Evolutionary conservation across 805 yeast genomes (phyloP).

Genomic region (Lipomyces japonicus): DNA sequence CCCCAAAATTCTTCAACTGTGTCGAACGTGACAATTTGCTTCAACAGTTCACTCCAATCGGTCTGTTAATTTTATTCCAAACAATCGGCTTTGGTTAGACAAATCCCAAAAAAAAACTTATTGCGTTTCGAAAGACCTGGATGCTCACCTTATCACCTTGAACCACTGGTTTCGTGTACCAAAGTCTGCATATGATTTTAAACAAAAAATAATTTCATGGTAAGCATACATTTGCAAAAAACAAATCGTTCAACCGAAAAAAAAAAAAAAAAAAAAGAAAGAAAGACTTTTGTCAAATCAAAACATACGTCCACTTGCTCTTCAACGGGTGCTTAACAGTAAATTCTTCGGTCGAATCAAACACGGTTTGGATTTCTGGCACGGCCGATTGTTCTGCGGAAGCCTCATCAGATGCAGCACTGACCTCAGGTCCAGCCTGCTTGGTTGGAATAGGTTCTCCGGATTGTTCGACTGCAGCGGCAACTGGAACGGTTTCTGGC

Average conservation of each 20-base stretch:
- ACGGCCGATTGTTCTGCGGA: too few relatives aligned
- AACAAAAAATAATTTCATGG: too few relatives aligned
- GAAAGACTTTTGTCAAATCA: background rate
- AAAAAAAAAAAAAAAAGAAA: background rate
- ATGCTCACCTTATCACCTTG: too few relatives aligned
- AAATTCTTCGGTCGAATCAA: constrained; percentile 52
- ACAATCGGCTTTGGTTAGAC: too few relatives aligned
- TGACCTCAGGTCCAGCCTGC: too few relatives aligned
- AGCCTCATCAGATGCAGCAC: too few relatives aligned
- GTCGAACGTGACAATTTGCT: constrained; percentile 85
- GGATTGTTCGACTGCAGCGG: background rate
- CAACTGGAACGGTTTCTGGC: constrained; percentile 1
- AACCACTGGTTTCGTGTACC: constrained; percentile 94
- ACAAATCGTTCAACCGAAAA: background rate
- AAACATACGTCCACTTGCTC: constrained; percentile 68
- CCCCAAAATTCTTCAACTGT: constrained; percentile 99
- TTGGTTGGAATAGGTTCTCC: too few relatives aligned
- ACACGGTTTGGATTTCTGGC: constrained; percentile 44
- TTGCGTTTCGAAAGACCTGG: too few relatives aligned
- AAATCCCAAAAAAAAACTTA: too few relatives aligned
- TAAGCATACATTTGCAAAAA: background rate
- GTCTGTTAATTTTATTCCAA: constrained; percentile 53
- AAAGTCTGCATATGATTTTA: constrained; percentile 92
- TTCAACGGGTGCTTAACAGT: constrained; percentile 84
- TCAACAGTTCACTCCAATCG: constrained; percentile 87